phyloP scores from a whole-genome alignment of 1,284 basidiomycete species.

The Ustilago crameri region DNA sequence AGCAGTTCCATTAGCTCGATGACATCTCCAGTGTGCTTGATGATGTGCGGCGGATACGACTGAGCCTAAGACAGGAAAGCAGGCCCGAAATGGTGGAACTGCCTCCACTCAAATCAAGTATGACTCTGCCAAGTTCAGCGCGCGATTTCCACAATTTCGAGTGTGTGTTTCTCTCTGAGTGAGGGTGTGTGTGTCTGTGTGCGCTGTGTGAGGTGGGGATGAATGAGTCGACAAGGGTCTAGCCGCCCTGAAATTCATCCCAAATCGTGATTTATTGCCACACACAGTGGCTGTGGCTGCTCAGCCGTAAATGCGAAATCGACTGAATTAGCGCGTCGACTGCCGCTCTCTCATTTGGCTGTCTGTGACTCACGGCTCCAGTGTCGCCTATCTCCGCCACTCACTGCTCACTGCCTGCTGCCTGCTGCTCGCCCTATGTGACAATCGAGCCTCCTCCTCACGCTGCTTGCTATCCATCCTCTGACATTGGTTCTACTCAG shows the following conservation, averaged over 20 bases:
- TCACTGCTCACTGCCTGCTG: background rate
- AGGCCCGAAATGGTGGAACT: background rate
- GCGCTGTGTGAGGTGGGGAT: too few species aligned
- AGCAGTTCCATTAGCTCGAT: background rate
- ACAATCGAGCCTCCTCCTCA: background rate
- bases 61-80: background rate
- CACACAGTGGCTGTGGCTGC: background rate
- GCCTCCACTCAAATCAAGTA: constrained; percentile 5
- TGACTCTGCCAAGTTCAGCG: background rate
- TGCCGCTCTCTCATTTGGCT: background rate
- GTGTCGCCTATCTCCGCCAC: constrained; percentile 28
- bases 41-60: background rate
- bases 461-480: background rate
- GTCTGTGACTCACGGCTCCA: constrained; percentile 6
- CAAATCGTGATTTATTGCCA: background rate
- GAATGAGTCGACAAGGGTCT: background rate
- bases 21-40: too few species aligned
- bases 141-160: background rate
- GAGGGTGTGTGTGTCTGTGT: too few species aligned
- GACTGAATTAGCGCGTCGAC: background rate
- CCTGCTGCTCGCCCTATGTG: background rate
- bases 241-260: background rate
- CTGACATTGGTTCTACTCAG: constrained; percentile 1
- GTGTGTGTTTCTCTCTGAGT: too few species aligned
- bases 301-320: background rate